Conservation (phyloP, 2,329 filamentous ascomycete species). For the Thielaviopsis euricoi region DNA sequence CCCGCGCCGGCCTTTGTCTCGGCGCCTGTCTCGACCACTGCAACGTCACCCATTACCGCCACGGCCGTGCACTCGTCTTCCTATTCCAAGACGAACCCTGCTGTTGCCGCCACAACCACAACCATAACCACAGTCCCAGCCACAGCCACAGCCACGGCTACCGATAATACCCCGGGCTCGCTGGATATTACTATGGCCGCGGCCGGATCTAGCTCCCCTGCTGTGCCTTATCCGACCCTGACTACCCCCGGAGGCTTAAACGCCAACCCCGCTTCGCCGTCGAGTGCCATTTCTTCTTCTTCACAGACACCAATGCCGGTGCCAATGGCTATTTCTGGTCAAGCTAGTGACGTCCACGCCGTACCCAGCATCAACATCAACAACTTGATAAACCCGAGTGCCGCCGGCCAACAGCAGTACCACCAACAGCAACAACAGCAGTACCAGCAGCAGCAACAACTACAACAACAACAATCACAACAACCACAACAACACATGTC, state of each 20-base stretch:
- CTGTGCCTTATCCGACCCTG: background rate
- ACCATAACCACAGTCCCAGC: background rate
- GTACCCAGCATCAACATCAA: constrained; percentile 20
- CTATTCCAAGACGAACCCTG: background rate
- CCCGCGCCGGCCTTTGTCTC: constrained; percentile 3
- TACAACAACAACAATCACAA: constrained; percentile 10
- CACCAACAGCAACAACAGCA: constrained; percentile 10
- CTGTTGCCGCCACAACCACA: background rate
- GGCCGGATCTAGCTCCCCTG: constrained; percentile 4
- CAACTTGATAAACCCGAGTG: constrained; percentile 12
- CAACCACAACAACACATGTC: constrained; percentile 14
- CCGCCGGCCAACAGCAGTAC: constrained; percentile 15
- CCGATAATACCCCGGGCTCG: background rate
- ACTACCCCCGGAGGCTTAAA: background rate
- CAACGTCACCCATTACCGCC: constrained; percentile 7
- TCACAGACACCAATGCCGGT: background rate
- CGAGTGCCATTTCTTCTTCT: background rate
- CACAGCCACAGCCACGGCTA: background rate
- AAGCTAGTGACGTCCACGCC: constrained; percentile 13
- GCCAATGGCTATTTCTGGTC: background rate
- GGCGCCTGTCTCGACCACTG: constrained; percentile 3
- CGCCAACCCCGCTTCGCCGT: background rate
- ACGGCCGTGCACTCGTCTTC: background rate
- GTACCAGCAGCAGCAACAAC: constrained; percentile 12
- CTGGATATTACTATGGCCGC: constrained; percentile 1